Conservation (phyloP, 2,329 filamentous ascomycete species). For the Neofusicoccum ribis region DNA sequence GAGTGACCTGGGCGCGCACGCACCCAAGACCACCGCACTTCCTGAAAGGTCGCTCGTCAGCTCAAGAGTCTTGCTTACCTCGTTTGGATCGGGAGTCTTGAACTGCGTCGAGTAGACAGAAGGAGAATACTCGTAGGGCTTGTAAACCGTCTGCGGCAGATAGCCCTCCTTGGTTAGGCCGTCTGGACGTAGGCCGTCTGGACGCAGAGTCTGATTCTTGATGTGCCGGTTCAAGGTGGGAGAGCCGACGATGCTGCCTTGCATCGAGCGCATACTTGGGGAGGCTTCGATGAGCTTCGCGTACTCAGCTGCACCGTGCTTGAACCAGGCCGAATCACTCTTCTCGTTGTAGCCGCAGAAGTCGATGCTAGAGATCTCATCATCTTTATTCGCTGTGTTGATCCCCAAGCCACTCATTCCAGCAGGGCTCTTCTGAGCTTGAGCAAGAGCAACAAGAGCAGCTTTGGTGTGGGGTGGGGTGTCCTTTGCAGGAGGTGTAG, state of each 20-base stretch:
- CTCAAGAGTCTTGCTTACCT: not conserved
- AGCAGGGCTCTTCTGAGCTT: not conserved
- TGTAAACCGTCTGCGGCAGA: conserved; percentile 27
- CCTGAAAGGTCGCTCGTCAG: not conserved
- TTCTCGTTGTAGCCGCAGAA: not conserved
- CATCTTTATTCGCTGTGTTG: not conserved
- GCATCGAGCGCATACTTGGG: conserved; percentile 20
- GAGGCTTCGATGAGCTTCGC: conserved; percentile 28
- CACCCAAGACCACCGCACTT: not conserved
- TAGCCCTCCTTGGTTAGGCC: conserved; percentile 9
- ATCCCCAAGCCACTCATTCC: not conserved
- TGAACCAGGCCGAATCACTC: not conserved
- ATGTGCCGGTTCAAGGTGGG: not conserved
- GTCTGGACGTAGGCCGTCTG: not conserved
- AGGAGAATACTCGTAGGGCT: conserved; percentile 29
- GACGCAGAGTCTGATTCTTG: not conserved
- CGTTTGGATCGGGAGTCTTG: not conserved
- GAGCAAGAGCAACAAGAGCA: not conserved
- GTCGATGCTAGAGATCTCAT: conserved; percentile 18
- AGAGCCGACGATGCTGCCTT: conserved; percentile 6
- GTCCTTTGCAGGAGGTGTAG: conserved; percentile 47
- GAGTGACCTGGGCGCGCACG: not conserved
- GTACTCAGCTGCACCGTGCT: conserved; percentile 30
- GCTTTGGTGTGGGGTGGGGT: conserved; percentile 37
- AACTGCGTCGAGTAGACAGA: conserved; percentile 24